Conservation (phyloP, 306 rosid genomes). For the Vicia sativa region DNA sequence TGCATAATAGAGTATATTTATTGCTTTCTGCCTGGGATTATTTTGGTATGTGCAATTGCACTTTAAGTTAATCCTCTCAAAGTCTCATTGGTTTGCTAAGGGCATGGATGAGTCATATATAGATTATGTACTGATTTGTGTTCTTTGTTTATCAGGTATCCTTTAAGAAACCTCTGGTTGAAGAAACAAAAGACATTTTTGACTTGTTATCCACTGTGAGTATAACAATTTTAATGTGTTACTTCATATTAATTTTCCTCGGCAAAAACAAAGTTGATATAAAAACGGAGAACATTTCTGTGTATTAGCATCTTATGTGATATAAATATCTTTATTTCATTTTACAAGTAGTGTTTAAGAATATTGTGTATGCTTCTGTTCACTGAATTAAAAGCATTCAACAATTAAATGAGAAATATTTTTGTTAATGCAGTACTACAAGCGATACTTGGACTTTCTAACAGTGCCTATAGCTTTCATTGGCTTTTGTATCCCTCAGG, state of each 20-base stretch:
- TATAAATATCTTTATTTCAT: conserved; percentile 28
- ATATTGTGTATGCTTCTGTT: conserved; percentile 20
- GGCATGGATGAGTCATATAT: conserved; percentile 18
- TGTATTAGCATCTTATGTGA: not conserved
- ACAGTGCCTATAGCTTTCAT: conserved; percentile 55
- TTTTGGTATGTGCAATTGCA: conserved; percentile 16
- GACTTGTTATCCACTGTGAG: conserved; percentile 65
- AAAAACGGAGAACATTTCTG: not conserved
- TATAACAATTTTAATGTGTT: conserved; percentile 34
- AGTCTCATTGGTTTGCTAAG: not conserved
- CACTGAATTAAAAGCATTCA: conserved; percentile 33
- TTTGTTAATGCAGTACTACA: conserved; percentile 71
- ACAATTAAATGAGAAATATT: conserved; percentile 24
- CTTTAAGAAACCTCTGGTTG: conserved; percentile 52
- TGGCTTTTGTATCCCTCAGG: conserved; percentile 83
- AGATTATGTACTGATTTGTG: conserved; percentile 39
- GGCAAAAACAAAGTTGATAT: conserved; percentile 28
- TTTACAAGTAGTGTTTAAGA: conserved; percentile 29
- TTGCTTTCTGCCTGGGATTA: conserved; percentile 24
- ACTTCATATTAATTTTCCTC: conserved; percentile 6
- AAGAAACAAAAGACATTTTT: conserved; percentile 46
- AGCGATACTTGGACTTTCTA: conserved; percentile 61
- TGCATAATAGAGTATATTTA: conserved; percentile 21
- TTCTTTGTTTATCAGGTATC: conserved; percentile 58
- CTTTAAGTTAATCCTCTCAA: conserved; percentile 23